Percentiles rank a stretch among this genome's conserved stretches.
Conservation (phyloP, 805 yeast species). For the Nakazawaea molendinolei region DNA sequence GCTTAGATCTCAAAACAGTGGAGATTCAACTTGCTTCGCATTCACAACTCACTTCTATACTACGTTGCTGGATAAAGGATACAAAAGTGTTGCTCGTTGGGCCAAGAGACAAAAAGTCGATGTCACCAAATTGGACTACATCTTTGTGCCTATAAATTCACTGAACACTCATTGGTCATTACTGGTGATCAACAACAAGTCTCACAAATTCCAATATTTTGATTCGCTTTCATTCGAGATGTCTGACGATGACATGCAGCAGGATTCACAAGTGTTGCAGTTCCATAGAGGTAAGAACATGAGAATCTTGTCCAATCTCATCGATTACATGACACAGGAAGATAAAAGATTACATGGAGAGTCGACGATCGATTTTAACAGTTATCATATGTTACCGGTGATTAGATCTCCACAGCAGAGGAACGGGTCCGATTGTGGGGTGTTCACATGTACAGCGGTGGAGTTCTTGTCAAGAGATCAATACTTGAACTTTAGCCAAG, state of each 20-base stretch:
- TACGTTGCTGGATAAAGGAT: slow-evolving; percentile 64
- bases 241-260: slow-evolving; percentile 25
- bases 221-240: slow-evolving; percentile 51
- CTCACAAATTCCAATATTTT: slow-evolving; percentile 55
- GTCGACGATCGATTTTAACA: slow-evolving; percentile 22
- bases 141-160: slow-evolving; percentile 83
- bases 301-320: slow-evolving; percentile 38
- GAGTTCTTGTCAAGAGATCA: slow-evolving; percentile 47
- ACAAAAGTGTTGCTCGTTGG: slow-evolving; percentile 78
- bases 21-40: slow-evolving; percentile 42
- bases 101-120: slow-evolving; percentile 67
- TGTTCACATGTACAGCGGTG: slow-evolving; percentile 78
- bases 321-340: slow-evolving; percentile 63
- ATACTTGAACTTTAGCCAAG: slow-evolving; percentile 49
- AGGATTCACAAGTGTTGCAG: not conserved
- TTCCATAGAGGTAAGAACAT: slow-evolving; percentile 21
- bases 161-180: slow-evolving; percentile 88
- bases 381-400: slow-evolving; percentile 18
- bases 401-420: slow-evolving; percentile 67
- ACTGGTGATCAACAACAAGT: slow-evolving; percentile 63
- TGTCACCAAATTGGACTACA: slow-evolving; percentile 53
- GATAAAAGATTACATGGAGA: slow-evolving; percentile 42
- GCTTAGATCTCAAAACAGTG: slow-evolving; percentile 24
- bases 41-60: slow-evolving; percentile 90
- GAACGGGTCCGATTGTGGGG: slow-evolving; percentile 95